Percentiles rank a stretch among this genome's conserved stretches.
These are phyloP conservation scores for Fagus sylvatica DNA, from an alignment of 306 rosid species.

Conservation along the genomic window DNA sequence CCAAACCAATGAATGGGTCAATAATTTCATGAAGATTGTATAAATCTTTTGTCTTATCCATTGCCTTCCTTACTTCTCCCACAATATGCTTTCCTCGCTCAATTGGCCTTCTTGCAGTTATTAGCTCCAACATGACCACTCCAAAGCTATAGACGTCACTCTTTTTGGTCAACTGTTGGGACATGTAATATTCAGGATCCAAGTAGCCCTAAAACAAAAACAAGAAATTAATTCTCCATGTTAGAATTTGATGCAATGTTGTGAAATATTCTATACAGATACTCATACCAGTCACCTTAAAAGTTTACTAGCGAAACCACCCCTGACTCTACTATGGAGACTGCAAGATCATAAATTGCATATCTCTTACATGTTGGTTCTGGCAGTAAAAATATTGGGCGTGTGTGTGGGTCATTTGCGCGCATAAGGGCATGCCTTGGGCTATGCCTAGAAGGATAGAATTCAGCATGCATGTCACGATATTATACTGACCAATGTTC, in stretches of 20 bases:
- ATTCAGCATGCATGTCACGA: not conserved
- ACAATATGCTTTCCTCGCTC: constrained; percentile 37
- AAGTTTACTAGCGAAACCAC: too few species aligned
- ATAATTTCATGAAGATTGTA: constrained; percentile 33
- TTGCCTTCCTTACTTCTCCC: constrained; percentile 28
- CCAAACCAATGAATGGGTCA: constrained; percentile 25
- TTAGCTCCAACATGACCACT: constrained; percentile 46
- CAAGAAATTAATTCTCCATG: not conserved
- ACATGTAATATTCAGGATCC: constrained; percentile 50
- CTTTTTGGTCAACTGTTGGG: constrained; percentile 41
- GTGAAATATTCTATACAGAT: not conserved
- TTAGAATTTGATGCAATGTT: not conserved
- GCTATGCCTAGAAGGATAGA: not conserved
- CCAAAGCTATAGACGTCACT: constrained; percentile 51
- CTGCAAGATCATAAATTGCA: not conserved
- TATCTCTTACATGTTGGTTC: not conserved
- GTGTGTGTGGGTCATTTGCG: too few species aligned
- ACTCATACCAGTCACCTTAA: not conserved
- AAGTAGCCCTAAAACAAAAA: constrained; percentile 41
- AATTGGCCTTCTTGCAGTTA: constrained; percentile 42
- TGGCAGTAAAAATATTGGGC: not conserved
- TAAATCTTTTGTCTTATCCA: constrained; percentile 25
- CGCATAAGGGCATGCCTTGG: too few species aligned
- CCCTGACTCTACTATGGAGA: not conserved
- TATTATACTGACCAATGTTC: constrained; percentile 35